Base-by-base conservation (phyloP, 2,329 filamentous ascomycete species). In the Sclerotinia minor region DNA sequence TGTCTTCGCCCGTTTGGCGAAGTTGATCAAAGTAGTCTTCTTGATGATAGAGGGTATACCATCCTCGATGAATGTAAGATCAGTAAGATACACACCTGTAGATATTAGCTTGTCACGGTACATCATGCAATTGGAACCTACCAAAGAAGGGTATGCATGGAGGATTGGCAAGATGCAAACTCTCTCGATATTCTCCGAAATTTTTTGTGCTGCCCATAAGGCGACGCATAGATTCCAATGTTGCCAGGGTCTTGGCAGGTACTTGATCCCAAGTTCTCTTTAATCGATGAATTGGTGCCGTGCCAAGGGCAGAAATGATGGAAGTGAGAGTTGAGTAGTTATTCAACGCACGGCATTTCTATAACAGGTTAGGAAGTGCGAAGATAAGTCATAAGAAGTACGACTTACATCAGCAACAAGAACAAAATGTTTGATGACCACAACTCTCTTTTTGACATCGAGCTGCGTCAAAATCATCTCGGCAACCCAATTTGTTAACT, bases 61-160 rank as follows among this genome's bases (percentile, higher is more conserved):
- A 76, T 99, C 94, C 79, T 99, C 95, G 72, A 99, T 99, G 77
- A 99, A 99, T 1, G 94, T 98, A 68, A 99, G 83, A 81, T 99
- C 95, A 68, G 95, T 99, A 70, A 99, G 83, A 78, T 98, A 99
- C 67, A 98, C 94, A 79, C 93, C 92, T 95, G 73, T 5, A 71
- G 1, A 50, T 53, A 53, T 74, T 58, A 75, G 63, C 9, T 54
- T 45, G 64, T 58, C 54, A 65, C 38, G 61, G 6, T 7, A 45
- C 3, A 65, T 35, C 19, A 50, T 50, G n/a, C 44, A 65, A 64
- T 15, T 45, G 64, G 53, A 53, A 77, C 85, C 71, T 86, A 94
- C 94, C 95, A 76, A 99, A 96, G 80, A 99, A 99, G 6, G 95
- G 95, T 77, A 98, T 98, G 78, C 95, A 99, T 17, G 95, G 95